phyloP scores from a whole-genome alignment of 1,284 basidiomycete species.

The Spongispora temasekensis region DNA sequence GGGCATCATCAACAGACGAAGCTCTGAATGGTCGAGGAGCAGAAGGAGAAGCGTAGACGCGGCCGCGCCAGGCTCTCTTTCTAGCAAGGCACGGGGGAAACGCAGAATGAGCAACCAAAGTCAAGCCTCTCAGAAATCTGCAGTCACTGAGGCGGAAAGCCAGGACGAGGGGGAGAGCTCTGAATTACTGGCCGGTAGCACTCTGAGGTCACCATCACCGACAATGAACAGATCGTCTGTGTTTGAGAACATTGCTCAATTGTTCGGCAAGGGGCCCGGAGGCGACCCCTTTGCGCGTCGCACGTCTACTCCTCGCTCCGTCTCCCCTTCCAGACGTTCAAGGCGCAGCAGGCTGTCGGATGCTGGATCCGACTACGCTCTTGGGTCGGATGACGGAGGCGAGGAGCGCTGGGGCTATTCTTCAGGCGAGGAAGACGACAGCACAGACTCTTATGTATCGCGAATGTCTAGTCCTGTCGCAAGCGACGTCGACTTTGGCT shows the following conservation, averaged over 20 bases:
- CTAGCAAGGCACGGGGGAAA: slow-evolving; percentile 34
- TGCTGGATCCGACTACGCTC: slow-evolving; percentile 57
- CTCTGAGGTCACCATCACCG: slow-evolving; percentile 36
- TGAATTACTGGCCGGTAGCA: slow-evolving; percentile 25
- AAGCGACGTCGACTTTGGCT: slow-evolving; percentile 68
- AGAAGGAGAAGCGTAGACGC: slow-evolving; percentile 57
- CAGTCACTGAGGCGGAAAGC: slow-evolving; percentile 21
- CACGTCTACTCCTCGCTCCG: slow-evolving; percentile 56
- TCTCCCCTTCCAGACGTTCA: slow-evolving; percentile 53
- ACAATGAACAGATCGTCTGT: slow-evolving; percentile 51
- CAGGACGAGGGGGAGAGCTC: slow-evolving; percentile 29
- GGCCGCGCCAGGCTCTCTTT: slow-evolving; percentile 17
- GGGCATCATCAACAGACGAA: slow-evolving; percentile 45
- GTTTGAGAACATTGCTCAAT: slow-evolving; percentile 66
- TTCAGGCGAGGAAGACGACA: slow-evolving; percentile 66
- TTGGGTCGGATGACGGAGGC: slow-evolving; percentile 53
- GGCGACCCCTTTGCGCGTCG: slow-evolving; percentile 47
- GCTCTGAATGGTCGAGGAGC: slow-evolving; percentile 53
- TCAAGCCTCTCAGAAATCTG: slow-evolving; percentile 41
- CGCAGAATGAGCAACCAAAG: slow-evolving; percentile 52
- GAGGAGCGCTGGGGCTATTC: slow-evolving; percentile 80
- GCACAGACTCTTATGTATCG: slow-evolving; percentile 33
- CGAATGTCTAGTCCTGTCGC: slow-evolving; percentile 42
- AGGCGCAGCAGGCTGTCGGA: slow-evolving; percentile 57
- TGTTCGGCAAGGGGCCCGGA: slow-evolving; percentile 62